Conservation (phyloP, 352 stramenopile species). For the Pythium chondricola region DNA sequence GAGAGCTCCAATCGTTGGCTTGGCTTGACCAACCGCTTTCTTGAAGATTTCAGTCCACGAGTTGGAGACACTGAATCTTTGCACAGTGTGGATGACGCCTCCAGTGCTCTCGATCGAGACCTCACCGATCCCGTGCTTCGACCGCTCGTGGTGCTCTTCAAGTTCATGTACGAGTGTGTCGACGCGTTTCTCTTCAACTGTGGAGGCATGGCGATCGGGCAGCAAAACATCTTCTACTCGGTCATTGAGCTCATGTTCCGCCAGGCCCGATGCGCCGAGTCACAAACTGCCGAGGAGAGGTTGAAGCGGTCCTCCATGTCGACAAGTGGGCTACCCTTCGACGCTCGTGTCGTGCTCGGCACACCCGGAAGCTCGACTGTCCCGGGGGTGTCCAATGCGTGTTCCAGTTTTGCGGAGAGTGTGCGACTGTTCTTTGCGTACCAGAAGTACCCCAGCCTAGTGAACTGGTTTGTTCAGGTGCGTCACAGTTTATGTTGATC, state of each 20-base stretch:
- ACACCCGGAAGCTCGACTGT: background rate
- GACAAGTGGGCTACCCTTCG: too few relatives aligned
- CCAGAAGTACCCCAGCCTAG: conserved; percentile 74
- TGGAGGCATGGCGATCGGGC: conserved; percentile 68
- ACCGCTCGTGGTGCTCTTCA: conserved; percentile 46
- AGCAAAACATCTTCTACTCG: conserved; percentile 66
- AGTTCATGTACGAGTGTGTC: conserved; percentile 81
- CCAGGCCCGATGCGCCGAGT: conserved; percentile 61
- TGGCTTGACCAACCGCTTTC: conserved; percentile 42
- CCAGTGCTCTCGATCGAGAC: conserved; percentile 9
- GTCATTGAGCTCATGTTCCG: conserved; percentile 74
- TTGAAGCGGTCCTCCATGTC: conserved; percentile 1
- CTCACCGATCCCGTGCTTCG: conserved; percentile 8
- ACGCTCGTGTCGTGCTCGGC: too few relatives aligned
- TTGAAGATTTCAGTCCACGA: conserved; percentile 24
- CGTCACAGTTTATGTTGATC: background rate
- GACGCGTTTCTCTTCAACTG: conserved; percentile 73
- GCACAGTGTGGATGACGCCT: conserved; percentile 8
- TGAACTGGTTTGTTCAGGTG: conserved; percentile 83
- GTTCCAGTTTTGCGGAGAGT: conserved; percentile 58
- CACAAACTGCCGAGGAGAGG: conserved; percentile 41
- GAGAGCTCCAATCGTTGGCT: conserved; percentile 43
- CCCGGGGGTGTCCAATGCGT: conserved; percentile 30
- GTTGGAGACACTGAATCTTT: conserved; percentile 1
- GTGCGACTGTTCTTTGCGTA: conserved; percentile 76